These are phyloP conservation scores for Scalesia atractyloides DNA, from an alignment of 129 eudicot species.

Conservation along the genomic window DNA sequence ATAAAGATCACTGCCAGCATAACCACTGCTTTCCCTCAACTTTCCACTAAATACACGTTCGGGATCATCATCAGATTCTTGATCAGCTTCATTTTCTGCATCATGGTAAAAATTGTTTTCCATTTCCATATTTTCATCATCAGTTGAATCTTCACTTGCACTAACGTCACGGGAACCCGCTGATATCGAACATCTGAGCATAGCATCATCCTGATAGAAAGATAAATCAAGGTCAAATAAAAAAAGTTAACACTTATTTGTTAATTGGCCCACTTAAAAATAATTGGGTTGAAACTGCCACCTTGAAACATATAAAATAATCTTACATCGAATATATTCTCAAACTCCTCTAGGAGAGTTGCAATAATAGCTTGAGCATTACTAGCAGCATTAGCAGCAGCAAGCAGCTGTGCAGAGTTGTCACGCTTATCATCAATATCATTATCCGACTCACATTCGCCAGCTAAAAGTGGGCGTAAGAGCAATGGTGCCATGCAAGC, in stretches of 20 bases:
- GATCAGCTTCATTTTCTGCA: conserved; percentile 90
- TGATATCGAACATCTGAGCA: conserved; percentile 84
- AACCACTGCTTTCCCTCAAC: conserved; percentile 93
- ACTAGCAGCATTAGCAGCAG: conserved; percentile 99
- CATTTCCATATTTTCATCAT: conserved; percentile 63
- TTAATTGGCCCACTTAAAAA: neutral
- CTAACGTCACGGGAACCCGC: conserved; percentile 82
- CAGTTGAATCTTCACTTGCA: conserved; percentile 80
- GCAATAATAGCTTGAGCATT: conserved; percentile 88
- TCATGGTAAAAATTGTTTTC: conserved; percentile 79
- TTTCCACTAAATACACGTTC: conserved; percentile 83
- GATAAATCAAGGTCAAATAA: conserved; percentile 6
- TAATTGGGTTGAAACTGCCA: neutral
- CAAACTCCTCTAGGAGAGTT: conserved; percentile 87
- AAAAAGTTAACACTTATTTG: neutral
- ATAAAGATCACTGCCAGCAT: conserved; percentile 88
- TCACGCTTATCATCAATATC: conserved; percentile 78
- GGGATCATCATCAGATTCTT: conserved; percentile 67
- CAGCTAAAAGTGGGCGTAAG: conserved; percentile 95
- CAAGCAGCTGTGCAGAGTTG: conserved; percentile 92
- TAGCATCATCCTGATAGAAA: conserved; percentile 67
- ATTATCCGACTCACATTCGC: conserved; percentile 91
- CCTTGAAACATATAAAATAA: conserved; percentile 5
- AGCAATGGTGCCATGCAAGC: conserved; percentile 99
- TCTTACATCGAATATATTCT: conserved; percentile 80